Evolutionary conservation across 306 rosid species (phyloP), one percentile per base, ranked within the genome.

Genomic region (Dalbergia cultrata): DNA sequence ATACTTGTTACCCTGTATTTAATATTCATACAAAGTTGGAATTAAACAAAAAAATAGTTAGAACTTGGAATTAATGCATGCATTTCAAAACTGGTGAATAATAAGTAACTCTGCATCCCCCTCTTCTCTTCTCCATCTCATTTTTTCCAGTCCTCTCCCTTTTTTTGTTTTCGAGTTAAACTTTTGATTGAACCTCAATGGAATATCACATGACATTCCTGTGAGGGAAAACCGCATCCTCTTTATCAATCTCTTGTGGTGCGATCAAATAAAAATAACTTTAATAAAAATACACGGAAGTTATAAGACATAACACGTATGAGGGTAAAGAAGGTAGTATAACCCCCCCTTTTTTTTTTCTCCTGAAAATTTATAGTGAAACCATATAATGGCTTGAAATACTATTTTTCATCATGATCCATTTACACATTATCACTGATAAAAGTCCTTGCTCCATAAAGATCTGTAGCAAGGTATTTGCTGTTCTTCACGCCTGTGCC

Each of bases 391-490:
- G 54, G 69, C 75, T 17, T 13, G 33, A 79, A 47, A 61, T 78
- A 54, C 67, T 73, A 85, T 85, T 37, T 68, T 72, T 67, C 54
- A 67, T 53, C 18, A 58, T 35, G 64, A 52, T 16, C 77, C 57
- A 58, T 68, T 72, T 66, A 72, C 62, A 18, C 71, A n/a, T 45
- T 52, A 16, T 59, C 47, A 43, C 13, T 13, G 62, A 63, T 26
- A 22, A 73, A 41, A 63, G 12, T 26, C 13, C 41, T 78, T 67
- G 80, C 8, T 26, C 67, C 66, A 53, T 14, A 68, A 17, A 63
- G 76, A 84, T 57, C 62, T 66, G 45, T 34, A 76, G 68, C 47
- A 22, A 47, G 41, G 45, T 56, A 39, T 8, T 43, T 45, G 75
- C 22, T 70, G 71, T 22, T 70, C 74, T 59, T 75, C 66, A 58